Evolutionary conservation across 257 asterid genomes (phyloP).

Genomic region (Solanum bulbocastanum): DNA sequence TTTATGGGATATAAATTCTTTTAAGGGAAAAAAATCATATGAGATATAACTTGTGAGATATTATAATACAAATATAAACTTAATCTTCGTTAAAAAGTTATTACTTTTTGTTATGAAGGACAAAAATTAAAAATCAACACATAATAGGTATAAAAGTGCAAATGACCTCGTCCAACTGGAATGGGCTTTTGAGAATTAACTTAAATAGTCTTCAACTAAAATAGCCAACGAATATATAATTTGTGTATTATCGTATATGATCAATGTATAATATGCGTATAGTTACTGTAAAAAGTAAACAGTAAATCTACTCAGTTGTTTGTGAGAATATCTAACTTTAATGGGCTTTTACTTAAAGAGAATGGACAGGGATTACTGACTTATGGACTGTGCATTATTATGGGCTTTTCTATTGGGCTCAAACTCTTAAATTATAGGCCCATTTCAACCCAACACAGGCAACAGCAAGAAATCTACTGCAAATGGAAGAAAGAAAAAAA

Average conservation of each 20-base stretch:
- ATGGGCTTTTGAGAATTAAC: not conserved
- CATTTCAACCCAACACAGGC: not conserved
- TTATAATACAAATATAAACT: not conserved
- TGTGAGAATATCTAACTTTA: not conserved
- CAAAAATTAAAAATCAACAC: not conserved
- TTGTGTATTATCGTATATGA: fast-evolving
- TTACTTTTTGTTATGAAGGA: not conserved
- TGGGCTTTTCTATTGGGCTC: not conserved
- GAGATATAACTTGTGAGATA: not conserved
- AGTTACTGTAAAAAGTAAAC: not conserved
- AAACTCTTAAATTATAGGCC: not conserved
- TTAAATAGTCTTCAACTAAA: not conserved
- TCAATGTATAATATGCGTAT: not conserved
- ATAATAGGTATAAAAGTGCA: not conserved
- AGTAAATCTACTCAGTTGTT: not conserved
- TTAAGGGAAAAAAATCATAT: not conserved
- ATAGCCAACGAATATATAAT: not conserved
- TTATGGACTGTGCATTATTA: not conserved
- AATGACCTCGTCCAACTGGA: not conserved
- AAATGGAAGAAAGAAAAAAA: not conserved
- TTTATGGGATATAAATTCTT: not conserved
- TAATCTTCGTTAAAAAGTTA: not conserved
- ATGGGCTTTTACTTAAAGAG: not conserved
- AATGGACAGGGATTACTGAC: not conserved
- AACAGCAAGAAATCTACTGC: not conserved